A percentile compares a stretch with the other conserved stretches of the same genome.
phyloP scores from a whole-genome alignment of 768 basidiomycete species.

The Kwoniella newhampshirensis region DNA sequence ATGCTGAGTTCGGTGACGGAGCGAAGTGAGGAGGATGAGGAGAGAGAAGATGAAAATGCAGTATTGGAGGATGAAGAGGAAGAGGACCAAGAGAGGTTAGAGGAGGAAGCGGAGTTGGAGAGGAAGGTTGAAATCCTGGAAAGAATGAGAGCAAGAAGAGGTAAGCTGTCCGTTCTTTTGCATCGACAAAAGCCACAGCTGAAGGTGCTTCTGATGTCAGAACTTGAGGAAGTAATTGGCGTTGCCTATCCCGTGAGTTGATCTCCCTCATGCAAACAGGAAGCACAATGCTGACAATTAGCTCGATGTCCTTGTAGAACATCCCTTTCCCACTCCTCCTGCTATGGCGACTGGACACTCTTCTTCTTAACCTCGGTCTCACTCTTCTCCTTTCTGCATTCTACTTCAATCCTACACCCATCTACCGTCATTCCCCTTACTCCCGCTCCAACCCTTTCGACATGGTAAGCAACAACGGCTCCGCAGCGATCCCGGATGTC shows the following conservation, averaged over 20 bases:
- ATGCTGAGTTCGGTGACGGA: slow-evolving; percentile 18
- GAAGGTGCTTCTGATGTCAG: slow-evolving; percentile 9
- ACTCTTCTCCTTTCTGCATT: slow-evolving; percentile 50
- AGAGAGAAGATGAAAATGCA: slow-evolving; percentile 4
- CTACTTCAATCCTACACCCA: slow-evolving; percentile 49
- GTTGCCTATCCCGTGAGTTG: slow-evolving; percentile 48
- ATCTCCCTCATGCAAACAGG: neutral
- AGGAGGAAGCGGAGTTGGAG: slow-evolving; percentile 46
- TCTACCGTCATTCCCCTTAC: slow-evolving; percentile 33
- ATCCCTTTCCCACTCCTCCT: slow-evolving; percentile 51
- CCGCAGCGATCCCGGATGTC: slow-evolving; percentile 16
- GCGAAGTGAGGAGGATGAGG: slow-evolving; percentile 10
- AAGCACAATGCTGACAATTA: neutral
- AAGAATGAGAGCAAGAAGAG: slow-evolving; percentile 44
- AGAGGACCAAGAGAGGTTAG: slow-evolving; percentile 15
- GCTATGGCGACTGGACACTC: slow-evolving; percentile 51
- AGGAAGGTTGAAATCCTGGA: slow-evolving; percentile 49
- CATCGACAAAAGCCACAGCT: neutral
- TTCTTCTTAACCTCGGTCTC: slow-evolving; percentile 50
- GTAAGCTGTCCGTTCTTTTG: slow-evolving; percentile 22
- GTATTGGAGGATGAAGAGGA: slow-evolving; percentile 19
- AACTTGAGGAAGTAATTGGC: slow-evolving; percentile 50
- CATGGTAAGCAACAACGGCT: neutral
- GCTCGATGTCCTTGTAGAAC: slow-evolving; percentile 25
- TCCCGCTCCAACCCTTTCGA: neutral